phyloP scores from a whole-genome alignment of 2,329 filamentous ascomycete genomes.

The Byssoonygena ceratinophila region DNA sequence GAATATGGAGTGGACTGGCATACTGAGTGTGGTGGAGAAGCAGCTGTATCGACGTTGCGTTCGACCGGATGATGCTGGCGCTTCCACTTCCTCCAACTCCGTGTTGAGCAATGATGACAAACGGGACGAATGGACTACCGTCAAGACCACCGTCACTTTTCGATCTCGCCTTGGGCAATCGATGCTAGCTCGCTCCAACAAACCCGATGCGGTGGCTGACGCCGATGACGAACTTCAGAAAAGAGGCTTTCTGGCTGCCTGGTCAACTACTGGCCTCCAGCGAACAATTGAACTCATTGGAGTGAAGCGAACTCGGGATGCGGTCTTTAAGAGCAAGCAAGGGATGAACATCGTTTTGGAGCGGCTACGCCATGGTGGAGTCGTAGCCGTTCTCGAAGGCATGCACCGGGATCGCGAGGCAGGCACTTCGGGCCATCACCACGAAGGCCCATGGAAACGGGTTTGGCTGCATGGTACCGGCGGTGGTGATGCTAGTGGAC shows the following conservation, averaged over 20 bases:
- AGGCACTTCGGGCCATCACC: constrained; percentile 22
- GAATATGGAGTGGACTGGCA: constrained; percentile 57
- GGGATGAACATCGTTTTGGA: constrained; percentile 58
- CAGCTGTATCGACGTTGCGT: constrained; percentile 43
- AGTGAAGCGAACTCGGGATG: constrained; percentile 49
- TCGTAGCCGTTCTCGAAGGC: constrained; percentile 59
- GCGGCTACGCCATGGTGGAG: constrained; percentile 52
- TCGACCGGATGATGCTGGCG: constrained; percentile 18
- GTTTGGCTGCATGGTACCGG: constrained; percentile 32
- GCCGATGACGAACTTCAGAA: constrained; percentile 44
- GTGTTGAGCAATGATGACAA: constrained; percentile 30
- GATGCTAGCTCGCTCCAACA: constrained; percentile 36
- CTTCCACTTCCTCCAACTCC: constrained; percentile 10
- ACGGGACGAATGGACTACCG: constrained; percentile 42
- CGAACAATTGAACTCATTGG: constrained; percentile 55
- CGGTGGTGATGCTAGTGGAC: background rate
- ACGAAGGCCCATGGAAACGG: constrained; percentile 35
- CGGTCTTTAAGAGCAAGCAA: constrained; percentile 52
- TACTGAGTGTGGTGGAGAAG: constrained; percentile 52
- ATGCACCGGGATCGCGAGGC: constrained; percentile 53
- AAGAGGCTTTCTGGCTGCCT: constrained; percentile 48
- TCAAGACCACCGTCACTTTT: constrained; percentile 52
- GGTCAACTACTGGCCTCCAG: constrained; percentile 51
- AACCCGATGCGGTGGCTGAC: constrained; percentile 27
- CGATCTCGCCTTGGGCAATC: constrained; percentile 52